Conservation (phyloP, 2,329 filamentous ascomycete species). For the Paraphaeosphaeria sporulosa region DNA sequence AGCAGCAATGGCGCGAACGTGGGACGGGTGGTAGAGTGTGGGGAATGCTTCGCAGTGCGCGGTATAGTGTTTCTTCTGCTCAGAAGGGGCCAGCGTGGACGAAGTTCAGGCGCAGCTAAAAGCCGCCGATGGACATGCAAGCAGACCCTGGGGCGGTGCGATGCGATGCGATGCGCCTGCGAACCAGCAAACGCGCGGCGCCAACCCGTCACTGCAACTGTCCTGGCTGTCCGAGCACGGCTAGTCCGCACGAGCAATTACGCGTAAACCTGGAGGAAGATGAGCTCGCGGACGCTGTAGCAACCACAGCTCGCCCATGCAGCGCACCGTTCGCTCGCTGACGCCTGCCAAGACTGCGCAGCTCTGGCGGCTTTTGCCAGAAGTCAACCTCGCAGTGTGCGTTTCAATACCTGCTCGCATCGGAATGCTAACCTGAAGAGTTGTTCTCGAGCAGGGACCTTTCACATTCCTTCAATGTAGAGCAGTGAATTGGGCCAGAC, state of each 20-base stretch:
- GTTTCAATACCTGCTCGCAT: constrained; percentile 3
- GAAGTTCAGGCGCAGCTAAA: constrained; percentile 1
- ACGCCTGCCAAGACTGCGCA: constrained; percentile 15
- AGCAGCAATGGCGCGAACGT: background rate
- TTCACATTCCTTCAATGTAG: background rate
- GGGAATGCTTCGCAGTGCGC: background rate
- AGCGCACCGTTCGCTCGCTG: background rate
- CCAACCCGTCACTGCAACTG: background rate
- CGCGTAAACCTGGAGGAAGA: background rate
- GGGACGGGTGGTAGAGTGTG: background rate
- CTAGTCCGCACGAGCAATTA: background rate
- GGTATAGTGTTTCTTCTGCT: background rate
- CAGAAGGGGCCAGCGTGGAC: constrained; percentile 1
- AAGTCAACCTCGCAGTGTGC: constrained; percentile 9
- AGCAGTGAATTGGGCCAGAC: background rate
- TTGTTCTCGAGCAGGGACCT: background rate
- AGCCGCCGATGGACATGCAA: constrained; percentile 11
- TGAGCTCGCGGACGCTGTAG: background rate
- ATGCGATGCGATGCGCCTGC: constrained; percentile 10
- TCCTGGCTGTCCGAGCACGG: background rate
- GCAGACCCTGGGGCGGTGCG: constrained; percentile 17
- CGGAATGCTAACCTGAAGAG: background rate
- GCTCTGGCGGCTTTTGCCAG: constrained; percentile 17
- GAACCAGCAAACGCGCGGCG: constrained; percentile 1
- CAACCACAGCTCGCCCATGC: background rate